Percentiles rank a stretch among this genome's conserved stretches.
Evolutionary conservation across 306 rosid genomes (phyloP).

Genomic region (Corylus americana): DNA sequence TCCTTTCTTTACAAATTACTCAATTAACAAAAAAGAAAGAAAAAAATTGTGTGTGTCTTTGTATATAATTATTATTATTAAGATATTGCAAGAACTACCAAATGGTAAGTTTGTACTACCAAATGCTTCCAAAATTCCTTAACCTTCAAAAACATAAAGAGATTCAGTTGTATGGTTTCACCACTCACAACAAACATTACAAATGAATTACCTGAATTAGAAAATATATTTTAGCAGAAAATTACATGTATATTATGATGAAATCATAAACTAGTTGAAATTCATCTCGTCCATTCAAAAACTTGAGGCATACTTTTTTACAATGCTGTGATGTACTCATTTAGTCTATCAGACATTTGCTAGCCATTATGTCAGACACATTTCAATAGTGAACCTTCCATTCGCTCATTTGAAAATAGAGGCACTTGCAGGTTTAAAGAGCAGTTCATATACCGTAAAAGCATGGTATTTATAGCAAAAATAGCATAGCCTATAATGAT

Average conservation of each 20-base stretch:
- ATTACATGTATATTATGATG: not conserved
- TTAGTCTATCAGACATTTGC: not conserved
- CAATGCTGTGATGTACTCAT: not conserved
- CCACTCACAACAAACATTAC: not conserved
- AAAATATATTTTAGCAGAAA: not conserved
- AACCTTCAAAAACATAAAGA: not conserved
- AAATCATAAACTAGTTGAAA: not conserved
- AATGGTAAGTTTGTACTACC: not conserved
- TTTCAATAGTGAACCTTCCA: not conserved
- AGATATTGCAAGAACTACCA: not conserved
- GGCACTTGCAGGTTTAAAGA: constrained; percentile 3
- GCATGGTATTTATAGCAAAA: not conserved
- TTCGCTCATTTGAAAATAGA: constrained; percentile 8
- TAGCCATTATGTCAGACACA: not conserved
- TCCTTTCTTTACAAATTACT: not conserved
- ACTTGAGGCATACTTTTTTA: not conserved
- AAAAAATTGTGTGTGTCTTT: not conserved
- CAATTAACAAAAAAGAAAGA: not conserved
- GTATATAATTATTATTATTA: not conserved
- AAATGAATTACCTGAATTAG: not conserved
- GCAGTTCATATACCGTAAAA: not conserved
- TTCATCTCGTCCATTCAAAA: not conserved
- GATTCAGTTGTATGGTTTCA: not conserved
- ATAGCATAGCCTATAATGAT: constrained; percentile 9
- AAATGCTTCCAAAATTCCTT: not conserved